Evolutionary conservation across 192 early-diverging fungal genomes (phyloP), one percentile per base, ranked within the genome.

Genomic region (Coemansia sp.): DNA sequence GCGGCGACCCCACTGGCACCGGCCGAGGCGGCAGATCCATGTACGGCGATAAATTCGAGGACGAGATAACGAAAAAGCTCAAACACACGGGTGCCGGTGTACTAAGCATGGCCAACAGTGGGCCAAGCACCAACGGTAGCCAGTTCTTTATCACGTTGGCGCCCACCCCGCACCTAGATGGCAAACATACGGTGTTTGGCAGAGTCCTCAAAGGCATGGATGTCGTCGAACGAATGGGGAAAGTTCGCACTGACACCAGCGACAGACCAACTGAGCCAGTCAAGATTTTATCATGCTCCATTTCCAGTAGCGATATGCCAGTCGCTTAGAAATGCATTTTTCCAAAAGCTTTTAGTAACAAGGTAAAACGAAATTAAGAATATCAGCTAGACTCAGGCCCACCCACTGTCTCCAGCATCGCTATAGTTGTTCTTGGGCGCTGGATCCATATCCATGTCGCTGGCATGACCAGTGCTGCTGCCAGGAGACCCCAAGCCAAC

Each of bases 141-240:
- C 93, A 95, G 69, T 72, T 73, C 53, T 91, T 91, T 53, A 87
- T 90, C 56, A 90, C 90, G 8, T 84, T 88, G 70, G 82, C 85
- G 13, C 91, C 91, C 11, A 85, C 86, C 31, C 85, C 86, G 24
- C 89, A 91, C 70, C 51, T 92, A 33, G 89, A 93, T 58, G 79
- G 85, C 20, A 96, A 97, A 65, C 97, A 99, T 69, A 94, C 95
- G 1, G 84, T 99, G 23, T 99, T 99, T 86, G 97, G 97, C 11
- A 91, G 87, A 33, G 83, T 99, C 0, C 86, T 88, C 3, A 88
- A 86, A 14, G 96, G 96, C 9, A 74, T 91, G 77, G 88, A 90
- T 31, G 88, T 92, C 2, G 83, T 99, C 37, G 83, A 86, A 61
- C 84, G 76, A 18, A 86, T 97, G 69, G 95, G 95, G 62, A 43